Evolutionary conservation across 768 basidiomycete genomes (phyloP).

Genomic region (Podaxis pistillaris): DNA sequence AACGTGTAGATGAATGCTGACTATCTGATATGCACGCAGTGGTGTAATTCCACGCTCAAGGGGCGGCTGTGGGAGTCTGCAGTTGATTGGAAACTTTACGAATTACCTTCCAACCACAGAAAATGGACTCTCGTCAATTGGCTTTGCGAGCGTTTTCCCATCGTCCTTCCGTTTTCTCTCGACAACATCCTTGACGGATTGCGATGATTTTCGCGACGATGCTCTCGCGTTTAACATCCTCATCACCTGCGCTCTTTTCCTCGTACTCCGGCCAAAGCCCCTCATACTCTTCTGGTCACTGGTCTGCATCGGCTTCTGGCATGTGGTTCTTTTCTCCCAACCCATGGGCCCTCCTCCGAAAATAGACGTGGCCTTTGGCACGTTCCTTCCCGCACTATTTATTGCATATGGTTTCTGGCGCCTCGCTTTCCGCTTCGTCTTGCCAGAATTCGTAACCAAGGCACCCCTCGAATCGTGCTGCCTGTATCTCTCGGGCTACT

Average conservation of each 20-base stretch:
- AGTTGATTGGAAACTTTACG: constrained; percentile 72
- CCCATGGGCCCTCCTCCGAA: constrained; percentile 65
- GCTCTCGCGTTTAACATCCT: constrained; percentile 76
- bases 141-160: constrained; percentile 76
- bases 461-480: constrained; percentile 72
- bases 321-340: constrained; percentile 77
- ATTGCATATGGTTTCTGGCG: constrained; percentile 81
- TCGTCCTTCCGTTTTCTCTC: constrained; percentile 59
- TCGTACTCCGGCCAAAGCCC: constrained; percentile 68
- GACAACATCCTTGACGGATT: constrained; percentile 52
- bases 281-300: constrained; percentile 73
- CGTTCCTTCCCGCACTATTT: constrained; percentile 78
- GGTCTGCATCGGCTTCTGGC: constrained; percentile 87
- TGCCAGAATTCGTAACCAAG: constrained; percentile 59
- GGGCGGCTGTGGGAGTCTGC: constrained; percentile 77
- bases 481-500: constrained; percentile 75
- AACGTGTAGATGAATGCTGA: constrained; percentile 12
- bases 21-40: constrained; percentile 31
- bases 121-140: constrained; percentile 67
- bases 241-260: constrained; percentile 64
- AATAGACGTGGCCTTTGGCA: constrained; percentile 68
- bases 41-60: constrained; percentile 59
- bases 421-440: constrained; percentile 66
- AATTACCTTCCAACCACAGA: constrained; percentile 57
- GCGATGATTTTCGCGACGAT: constrained; percentile 65